Evolutionary conservation across 169 alveolate species (phyloP).

Genomic region (Pseudocohnilembus persalinus): DNA sequence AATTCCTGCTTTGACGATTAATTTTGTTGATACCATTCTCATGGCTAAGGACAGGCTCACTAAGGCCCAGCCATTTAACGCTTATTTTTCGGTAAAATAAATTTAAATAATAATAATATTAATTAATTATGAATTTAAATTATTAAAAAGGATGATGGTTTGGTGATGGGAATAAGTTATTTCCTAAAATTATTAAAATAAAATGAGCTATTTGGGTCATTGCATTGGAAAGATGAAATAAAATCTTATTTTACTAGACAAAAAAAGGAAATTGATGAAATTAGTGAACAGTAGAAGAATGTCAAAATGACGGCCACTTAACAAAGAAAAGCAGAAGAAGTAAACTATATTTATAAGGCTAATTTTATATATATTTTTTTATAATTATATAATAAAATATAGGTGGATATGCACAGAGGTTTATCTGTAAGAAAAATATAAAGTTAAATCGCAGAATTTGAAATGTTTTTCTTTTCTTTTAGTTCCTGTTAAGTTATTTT

Average conservation of each 20-base stretch:
- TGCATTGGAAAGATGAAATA: constrained; percentile 82
- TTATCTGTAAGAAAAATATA: constrained; percentile 10
- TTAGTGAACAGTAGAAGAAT: background rate
- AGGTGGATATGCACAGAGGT: constrained; percentile 9
- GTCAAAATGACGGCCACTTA: background rate
- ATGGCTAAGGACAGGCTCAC: constrained; percentile 75
- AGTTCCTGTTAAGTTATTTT: constrained; percentile 14
- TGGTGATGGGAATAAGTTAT: constrained; percentile 81
- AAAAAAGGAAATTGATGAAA: constrained; percentile 22
- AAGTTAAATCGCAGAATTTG: constrained; percentile 2
- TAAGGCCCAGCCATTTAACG: constrained; percentile 63
- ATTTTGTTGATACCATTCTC: constrained; percentile 72
- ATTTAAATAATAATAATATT: too few relatives aligned
- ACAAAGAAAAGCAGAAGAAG: constrained; percentile 6
- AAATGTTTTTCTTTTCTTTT: constrained; percentile 12
- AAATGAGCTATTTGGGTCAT: constrained; percentile 64
- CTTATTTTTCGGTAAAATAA: constrained; percentile 33
- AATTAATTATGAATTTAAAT: background rate
- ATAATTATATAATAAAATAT: too few relatives aligned
- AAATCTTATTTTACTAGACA: constrained; percentile 47
- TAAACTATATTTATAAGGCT: background rate
- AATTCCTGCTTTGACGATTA: constrained; percentile 76
- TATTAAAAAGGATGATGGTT: constrained; percentile 83
- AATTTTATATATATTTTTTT: background rate
- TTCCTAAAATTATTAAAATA: constrained; percentile 70